Percentiles rank a stretch among this genome's conserved stretches.
Conservation (phyloP, 441 rosid genomes). For the Flueggea neowawraea region DNA sequence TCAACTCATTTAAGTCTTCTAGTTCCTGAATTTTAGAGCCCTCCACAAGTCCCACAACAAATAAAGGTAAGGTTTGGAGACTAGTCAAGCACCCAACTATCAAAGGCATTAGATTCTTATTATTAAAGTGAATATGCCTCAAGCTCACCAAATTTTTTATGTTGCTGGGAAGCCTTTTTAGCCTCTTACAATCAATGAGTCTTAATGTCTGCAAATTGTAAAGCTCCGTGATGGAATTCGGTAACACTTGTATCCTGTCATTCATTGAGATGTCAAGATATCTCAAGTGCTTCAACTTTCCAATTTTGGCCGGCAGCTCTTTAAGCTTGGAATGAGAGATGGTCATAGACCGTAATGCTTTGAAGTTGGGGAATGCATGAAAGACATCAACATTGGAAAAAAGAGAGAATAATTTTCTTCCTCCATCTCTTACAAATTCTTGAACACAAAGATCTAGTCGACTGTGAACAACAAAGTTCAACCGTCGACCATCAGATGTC, state of each 20-base stretch:
- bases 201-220: slow-evolving; percentile 22
- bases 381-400: not conserved
- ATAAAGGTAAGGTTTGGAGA: slow-evolving; percentile 7
- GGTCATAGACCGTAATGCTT: slow-evolving; percentile 16
- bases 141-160: slow-evolving; percentile 16
- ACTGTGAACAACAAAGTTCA: no score
- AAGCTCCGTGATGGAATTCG: slow-evolving; percentile 20
- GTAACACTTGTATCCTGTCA: slow-evolving; percentile 6
- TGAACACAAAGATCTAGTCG: no score
- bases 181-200: slow-evolving; percentile 8
- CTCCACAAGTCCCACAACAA: slow-evolving; percentile 11
- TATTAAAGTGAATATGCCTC: slow-evolving; percentile 8
- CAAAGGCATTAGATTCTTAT: slow-evolving; percentile 1
- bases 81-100: slow-evolving; percentile 1
- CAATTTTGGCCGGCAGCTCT: slow-evolving; percentile 8
- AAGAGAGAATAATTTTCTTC: no score
- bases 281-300: slow-evolving; percentile 15
- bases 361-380: not conserved
- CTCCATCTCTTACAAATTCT: no score
- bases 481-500: no score
- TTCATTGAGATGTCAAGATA: slow-evolving; percentile 17
- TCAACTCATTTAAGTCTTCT: slow-evolving; percentile 10
- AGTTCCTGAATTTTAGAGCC: slow-evolving; percentile 20
- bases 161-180: slow-evolving; percentile 15
- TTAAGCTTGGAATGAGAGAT: slow-evolving; percentile 3